phyloP scores from a whole-genome alignment of 352 stramenopile species.

The Phytophthora meadii region DNA sequence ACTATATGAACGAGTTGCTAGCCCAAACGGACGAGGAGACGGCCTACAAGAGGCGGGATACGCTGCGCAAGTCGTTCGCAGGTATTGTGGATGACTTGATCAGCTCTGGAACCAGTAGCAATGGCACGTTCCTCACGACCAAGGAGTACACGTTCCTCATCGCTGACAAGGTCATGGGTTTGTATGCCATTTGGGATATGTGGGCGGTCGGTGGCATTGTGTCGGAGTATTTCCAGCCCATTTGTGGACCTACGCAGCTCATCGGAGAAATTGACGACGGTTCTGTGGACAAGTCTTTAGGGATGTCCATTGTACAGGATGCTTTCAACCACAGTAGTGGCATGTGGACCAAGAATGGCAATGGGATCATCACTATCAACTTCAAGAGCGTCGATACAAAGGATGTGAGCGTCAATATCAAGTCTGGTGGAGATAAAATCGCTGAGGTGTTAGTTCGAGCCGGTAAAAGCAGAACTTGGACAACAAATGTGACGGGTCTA shows the following conservation, averaged over 20 bases:
- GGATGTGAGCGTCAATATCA: constrained; percentile 43
- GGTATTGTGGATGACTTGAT: constrained; percentile 50
- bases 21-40: constrained; percentile 21
- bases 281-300: constrained; percentile 35
- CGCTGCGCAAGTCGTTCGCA: constrained; percentile 47
- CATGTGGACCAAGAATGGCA: constrained; percentile 23
- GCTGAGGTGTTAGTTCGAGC: constrained; percentile 31
- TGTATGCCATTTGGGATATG: constrained; percentile 45
- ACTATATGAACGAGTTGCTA: constrained; percentile 40
- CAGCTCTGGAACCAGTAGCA: constrained; percentile 35
- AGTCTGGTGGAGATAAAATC: constrained; percentile 37
- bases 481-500: constrained; percentile 26
- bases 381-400: constrained; percentile 36
- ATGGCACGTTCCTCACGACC: constrained; percentile 27
- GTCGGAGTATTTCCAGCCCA: constrained; percentile 54
- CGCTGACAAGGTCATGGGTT: constrained; percentile 42
- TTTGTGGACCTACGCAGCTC: constrained; percentile 48
- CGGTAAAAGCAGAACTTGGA: constrained; percentile 33
- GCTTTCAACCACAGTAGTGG: constrained; percentile 43
- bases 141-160: constrained; percentile 44
- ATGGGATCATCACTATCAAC: constrained; percentile 32
- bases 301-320: constrained; percentile 38
- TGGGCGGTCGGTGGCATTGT: constrained; percentile 41
- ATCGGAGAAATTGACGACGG: constrained; percentile 49
- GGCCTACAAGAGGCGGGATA: constrained; percentile 37